Conservation (phyloP, 306 rosid genomes). For the Hippophae rhamnoides region DNA sequence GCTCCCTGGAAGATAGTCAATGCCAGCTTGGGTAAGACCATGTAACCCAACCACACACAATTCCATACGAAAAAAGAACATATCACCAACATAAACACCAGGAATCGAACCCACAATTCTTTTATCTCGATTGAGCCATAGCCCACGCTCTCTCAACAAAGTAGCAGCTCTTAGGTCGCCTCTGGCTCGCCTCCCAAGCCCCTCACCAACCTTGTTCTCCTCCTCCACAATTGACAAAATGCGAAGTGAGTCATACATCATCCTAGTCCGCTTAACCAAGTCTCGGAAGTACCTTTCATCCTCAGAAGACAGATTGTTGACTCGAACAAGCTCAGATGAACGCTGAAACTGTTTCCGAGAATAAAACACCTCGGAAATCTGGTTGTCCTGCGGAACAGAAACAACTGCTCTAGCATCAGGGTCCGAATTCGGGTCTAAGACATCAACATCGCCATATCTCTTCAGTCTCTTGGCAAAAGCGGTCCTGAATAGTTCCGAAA, state of each 20-base stretch:
- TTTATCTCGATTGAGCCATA: constrained; percentile 87
- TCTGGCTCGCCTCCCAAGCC: constrained; percentile 23
- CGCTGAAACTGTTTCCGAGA: constrained; percentile 16
- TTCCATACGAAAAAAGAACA: constrained; percentile 80
- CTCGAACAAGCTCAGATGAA: constrained; percentile 61
- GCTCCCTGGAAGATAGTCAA: constrained; percentile 70
- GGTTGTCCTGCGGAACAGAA: constrained; percentile 35
- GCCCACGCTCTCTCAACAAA: constrained; percentile 44
- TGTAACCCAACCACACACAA: constrained; percentile 81
- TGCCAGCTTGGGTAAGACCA: constrained; percentile 85
- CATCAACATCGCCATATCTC: constrained; percentile 20
- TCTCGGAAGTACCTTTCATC: constrained; percentile 60
- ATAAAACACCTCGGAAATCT: not conserved
- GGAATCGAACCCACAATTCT: constrained; percentile 89
- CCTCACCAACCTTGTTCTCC: constrained; percentile 27
- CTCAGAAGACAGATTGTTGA: constrained; percentile 40
- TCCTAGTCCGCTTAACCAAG: constrained; percentile 50
- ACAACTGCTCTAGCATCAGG: constrained; percentile 39
- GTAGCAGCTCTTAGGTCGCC: constrained; percentile 61
- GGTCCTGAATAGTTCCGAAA: constrained; percentile 46
- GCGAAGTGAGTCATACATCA: constrained; percentile 73
- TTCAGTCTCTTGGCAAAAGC: constrained; percentile 35
- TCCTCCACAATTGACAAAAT: constrained; percentile 40
- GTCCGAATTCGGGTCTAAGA: constrained; percentile 29
- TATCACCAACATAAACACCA: constrained; percentile 71